Evolutionary conservation across 805 yeast species (phyloP).

Genomic region (Danielia reshetovae): DNA sequence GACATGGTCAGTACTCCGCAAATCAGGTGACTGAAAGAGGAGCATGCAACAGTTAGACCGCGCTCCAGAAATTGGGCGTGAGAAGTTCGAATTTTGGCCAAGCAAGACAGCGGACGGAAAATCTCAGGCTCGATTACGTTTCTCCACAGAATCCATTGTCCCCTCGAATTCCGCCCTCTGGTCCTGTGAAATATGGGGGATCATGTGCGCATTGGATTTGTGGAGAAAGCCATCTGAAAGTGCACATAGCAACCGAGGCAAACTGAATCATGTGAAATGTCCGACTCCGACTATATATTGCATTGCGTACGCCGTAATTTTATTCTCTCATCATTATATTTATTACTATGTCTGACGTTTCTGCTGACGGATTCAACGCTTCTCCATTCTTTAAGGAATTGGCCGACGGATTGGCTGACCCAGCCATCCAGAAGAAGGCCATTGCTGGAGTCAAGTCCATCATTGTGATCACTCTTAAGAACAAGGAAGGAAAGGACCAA

Average conservation of each 20-base stretch:
- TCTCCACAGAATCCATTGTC: too few relatives aligned
- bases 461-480: conserved; percentile 51
- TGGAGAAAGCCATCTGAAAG: conserved; percentile 8
- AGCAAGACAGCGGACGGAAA: too few relatives aligned
- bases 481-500: conserved; percentile 21
- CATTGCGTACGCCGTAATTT: not conserved
- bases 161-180: too few relatives aligned
- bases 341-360: conserved; percentile 21
- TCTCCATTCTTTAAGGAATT: conserved; percentile 39
- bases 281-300: conserved; percentile 4
- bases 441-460: conserved; percentile 52
- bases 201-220: conserved; percentile 1
- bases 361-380: conserved; percentile 41
- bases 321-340: not conserved
- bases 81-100: too few relatives aligned
- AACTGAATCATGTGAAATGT: conserved; percentile 10
- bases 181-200: not conserved
- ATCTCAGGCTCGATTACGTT: too few relatives aligned
- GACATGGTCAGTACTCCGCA: too few relatives aligned
- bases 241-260: conserved; percentile 8
- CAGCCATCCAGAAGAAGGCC: conserved; percentile 34
- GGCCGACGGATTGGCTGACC: conserved; percentile 35
- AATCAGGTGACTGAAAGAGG: too few relatives aligned
- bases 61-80: too few relatives aligned
- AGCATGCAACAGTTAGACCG: too few relatives aligned